Evolutionary conservation across 1,284 basidiomycete species (phyloP), one percentile per base, ranked within the genome.

Genomic region (Pisolithus thermaeus): DNA sequence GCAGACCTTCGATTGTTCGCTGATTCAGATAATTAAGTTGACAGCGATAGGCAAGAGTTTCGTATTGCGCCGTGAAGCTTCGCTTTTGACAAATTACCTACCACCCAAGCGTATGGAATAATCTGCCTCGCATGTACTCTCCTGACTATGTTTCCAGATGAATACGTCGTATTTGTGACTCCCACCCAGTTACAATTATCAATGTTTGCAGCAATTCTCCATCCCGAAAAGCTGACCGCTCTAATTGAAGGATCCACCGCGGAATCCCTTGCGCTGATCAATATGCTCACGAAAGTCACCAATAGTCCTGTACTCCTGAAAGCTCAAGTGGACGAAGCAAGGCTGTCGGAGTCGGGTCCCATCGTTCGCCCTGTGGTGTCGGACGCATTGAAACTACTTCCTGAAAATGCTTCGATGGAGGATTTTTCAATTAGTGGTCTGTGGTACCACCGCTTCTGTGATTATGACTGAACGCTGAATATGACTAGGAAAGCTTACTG

Each of bases 121-220:
- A 28, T 32, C 30, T 16, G 32, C 38, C 30, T 41, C 23, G 8
- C 25, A 1, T 22, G 16, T 40, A 39, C 23, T 38, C 39, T 40
- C 48, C 32, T 60, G 38, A 56, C 43, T 32, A 20, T 27, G 7
- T 47, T 39, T 32, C 27, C 58, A 96, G 93, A 89, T 62, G 94
- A 97, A 82, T 97, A 95, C 63, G 88, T 95, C 11, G 84, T 97
- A 6, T 97, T 97, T 65, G 77, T 96, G 25, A 85, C 84, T 3
- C 93, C 95, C 0, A 92, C 92, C 1, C 54, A 71, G 20, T 72
- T 96, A 20, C 96, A 99, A 63, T 71, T 91, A 2, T 76, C 81
- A 5, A 87, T 98, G 57, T 94, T 96, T 61, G 71, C 77, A 18
- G 82, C 80, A 46, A 83, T 97, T 14, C 75, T 94, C 8, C 75